A percentile compares a stretch with the other conserved stretches of the same genome.
These are phyloP conservation scores for Aureobasidium musti DNA, from an alignment of 2,329 filamentous ascomycete genomes.

Conservation along the genomic window DNA sequence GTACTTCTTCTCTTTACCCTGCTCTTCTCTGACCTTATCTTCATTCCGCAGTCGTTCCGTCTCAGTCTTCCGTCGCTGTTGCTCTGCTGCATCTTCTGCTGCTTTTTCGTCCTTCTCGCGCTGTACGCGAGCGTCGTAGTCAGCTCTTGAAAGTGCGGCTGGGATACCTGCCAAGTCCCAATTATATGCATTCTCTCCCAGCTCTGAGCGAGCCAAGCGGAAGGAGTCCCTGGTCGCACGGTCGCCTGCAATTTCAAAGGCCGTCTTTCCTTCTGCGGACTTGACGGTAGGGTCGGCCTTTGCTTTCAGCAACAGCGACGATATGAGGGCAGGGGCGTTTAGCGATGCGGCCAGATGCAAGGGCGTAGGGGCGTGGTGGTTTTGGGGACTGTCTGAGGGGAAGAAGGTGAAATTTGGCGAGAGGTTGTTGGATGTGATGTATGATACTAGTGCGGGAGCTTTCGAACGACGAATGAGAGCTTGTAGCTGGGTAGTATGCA, in stretches of 20 bases:
- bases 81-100: slow-evolving; percentile 62
- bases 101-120: slow-evolving; percentile 70
- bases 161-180: slow-evolving; percentile 80
- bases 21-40: slow-evolving; percentile 58
- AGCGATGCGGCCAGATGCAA: slow-evolving; percentile 84
- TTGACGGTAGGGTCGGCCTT: slow-evolving; percentile 69
- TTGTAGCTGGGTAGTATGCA: slow-evolving; percentile 88
- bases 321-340: slow-evolving; percentile 75
- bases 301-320: slow-evolving; percentile 73
- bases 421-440: slow-evolving; percentile 75
- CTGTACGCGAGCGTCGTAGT: slow-evolving; percentile 69
- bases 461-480: slow-evolving; percentile 87
- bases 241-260: slow-evolving; percentile 87
- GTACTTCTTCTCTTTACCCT: slow-evolving; percentile 54
- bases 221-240: slow-evolving; percentile 86
- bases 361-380: slow-evolving; percentile 78
- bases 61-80: slow-evolving; percentile 69
- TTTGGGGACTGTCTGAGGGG: slow-evolving; percentile 64
- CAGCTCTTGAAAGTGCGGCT: slow-evolving; percentile 65
- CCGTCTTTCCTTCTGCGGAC: slow-evolving; percentile 76
- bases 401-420: slow-evolving; percentile 72
- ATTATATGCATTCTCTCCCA: slow-evolving; percentile 74
- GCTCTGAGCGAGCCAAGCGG: slow-evolving; percentile 77
- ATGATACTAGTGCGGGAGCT: slow-evolving; percentile 80
- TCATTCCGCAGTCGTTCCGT: slow-evolving; percentile 70